Evolutionary conservation across 768 basidiomycete genomes (phyloP).

Genomic region (Clathrus columnatus): DNA sequence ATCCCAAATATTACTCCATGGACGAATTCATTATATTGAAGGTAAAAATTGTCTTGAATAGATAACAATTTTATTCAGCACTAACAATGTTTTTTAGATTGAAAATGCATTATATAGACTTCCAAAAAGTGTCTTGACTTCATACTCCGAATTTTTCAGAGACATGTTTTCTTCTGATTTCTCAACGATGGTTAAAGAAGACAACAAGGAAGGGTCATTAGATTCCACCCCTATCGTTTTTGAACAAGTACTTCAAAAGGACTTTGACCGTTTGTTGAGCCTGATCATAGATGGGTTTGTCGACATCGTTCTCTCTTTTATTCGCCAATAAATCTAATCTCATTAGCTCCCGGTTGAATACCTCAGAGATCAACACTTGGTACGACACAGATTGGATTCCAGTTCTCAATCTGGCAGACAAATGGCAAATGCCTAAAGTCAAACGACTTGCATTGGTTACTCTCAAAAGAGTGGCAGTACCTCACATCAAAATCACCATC

Average conservation of each 20-base stretch:
- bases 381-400: not conserved
- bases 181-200: no score
- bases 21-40: no score
- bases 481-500: not conserved
- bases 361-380: not conserved
- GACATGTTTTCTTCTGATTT: no score
- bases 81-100: no score
- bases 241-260: not conserved
- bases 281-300: not conserved
- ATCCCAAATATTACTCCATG: no score
- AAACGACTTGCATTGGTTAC: not conserved
- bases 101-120: no score
- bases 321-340: not conserved
- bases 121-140: no score
- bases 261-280: not conserved
- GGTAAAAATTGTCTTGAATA: no score
- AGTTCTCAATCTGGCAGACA: not conserved
- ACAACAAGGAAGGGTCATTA: not conserved
- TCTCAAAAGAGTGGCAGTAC: not conserved
- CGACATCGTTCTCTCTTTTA: not conserved
- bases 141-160: no score
- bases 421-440: conserved; percentile 1
- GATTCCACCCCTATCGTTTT: not conserved
- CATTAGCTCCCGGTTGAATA: not conserved
- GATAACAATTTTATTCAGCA: no score